Evolutionary conservation across 2,329 filamentous ascomycete genomes (phyloP), one percentile per base, ranked within the genome.

Genomic region (Fusarium duplospermum): DNA sequence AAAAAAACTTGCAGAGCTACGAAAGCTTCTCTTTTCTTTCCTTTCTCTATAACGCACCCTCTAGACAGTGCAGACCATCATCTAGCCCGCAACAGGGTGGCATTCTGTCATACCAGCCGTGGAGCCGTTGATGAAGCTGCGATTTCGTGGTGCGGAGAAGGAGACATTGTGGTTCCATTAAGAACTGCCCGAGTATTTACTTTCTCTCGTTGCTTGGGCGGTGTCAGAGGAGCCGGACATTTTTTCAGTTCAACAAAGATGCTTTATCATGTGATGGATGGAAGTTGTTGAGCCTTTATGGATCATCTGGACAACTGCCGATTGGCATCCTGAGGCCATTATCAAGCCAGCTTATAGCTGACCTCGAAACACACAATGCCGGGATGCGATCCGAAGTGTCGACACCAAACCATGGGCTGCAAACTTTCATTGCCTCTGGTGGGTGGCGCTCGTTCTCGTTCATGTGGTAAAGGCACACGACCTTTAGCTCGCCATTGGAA

Each of bases 11-110:
- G 24, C 42, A 54, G 61, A 61, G 2, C 10, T 31, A 27, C 27
- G 22, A 10, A 11, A 35, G 6, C 62, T 4, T 27, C 27, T 56
- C 69, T 63, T 69, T 33, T 82, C 84, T 81, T 83, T 83, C 84
- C 82, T 68, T 83, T 68, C 27, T 52, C 27, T 29, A 84, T 82
- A 90, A 93, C 92, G 92, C 93, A 89, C 88, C 92, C 91, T 89
- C 87, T 86, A 95, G 94, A 96, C 93, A 96, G 93, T 95, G 90
- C 93, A 93, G 89, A 88, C 88, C 92, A 92, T 91, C 88, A 89
- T 86, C 83, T 84, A 86, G 83, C 83, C 84, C 86, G 87, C 86
- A 83, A 86, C 83, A 83, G 86, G 84, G 83, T 86, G 87, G 86
- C 93, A 88, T 95, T 93, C 90, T 95, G 93, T 87, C 86, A 86